Conservation (phyloP, 1,284 basidiomycete species). For the Sphaerobolus stellatus region DNA sequence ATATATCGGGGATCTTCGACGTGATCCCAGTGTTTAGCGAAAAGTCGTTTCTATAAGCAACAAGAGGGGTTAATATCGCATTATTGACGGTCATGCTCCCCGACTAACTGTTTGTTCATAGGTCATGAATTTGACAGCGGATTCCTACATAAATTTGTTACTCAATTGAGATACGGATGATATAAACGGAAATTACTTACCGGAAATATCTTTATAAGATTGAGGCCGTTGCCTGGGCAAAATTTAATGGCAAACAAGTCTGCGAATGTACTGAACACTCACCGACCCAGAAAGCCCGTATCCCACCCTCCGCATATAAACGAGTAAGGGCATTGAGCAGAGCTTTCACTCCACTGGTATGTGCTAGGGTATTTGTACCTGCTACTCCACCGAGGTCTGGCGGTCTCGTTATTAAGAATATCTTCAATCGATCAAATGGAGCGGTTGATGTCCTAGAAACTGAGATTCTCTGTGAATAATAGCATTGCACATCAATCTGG, state of each 20-base stretch:
- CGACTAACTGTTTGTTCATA: slow-evolving; percentile 87
- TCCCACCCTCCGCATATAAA: slow-evolving; percentile 86
- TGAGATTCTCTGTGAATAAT: slow-evolving; percentile 29
- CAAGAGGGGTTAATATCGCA: slow-evolving; percentile 19
- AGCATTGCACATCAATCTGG: neutral
- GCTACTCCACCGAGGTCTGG: slow-evolving; percentile 50
- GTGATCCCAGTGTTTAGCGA: slow-evolving; percentile 89
- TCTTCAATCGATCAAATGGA: slow-evolving; percentile 95
- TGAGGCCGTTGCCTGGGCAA: slow-evolving; percentile 25
- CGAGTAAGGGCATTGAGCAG: slow-evolving; percentile 72
- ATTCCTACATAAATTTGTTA: slow-evolving; percentile 57
- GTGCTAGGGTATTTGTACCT: slow-evolving; percentile 46
- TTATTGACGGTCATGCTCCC: slow-evolving; percentile 11
- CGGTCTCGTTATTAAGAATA: slow-evolving; percentile 90
- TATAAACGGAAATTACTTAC: slow-evolving; percentile 27
- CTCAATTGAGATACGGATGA: neutral
- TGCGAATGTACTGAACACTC: slow-evolving; percentile 58
- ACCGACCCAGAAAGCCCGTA: slow-evolving; percentile 92
- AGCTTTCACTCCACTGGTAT: slow-evolving; percentile 60
- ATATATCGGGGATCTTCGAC: slow-evolving; percentile 91
- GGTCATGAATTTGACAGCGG: slow-evolving; percentile 96
- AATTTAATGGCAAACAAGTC: neutral
- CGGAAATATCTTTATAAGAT: slow-evolving; percentile 90
- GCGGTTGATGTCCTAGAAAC: slow-evolving; percentile 96
- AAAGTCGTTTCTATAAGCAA: slow-evolving; percentile 78